Conservation (phyloP, 2,329 filamentous ascomycete genomes). For the Colletotrichum sublineola region DNA sequence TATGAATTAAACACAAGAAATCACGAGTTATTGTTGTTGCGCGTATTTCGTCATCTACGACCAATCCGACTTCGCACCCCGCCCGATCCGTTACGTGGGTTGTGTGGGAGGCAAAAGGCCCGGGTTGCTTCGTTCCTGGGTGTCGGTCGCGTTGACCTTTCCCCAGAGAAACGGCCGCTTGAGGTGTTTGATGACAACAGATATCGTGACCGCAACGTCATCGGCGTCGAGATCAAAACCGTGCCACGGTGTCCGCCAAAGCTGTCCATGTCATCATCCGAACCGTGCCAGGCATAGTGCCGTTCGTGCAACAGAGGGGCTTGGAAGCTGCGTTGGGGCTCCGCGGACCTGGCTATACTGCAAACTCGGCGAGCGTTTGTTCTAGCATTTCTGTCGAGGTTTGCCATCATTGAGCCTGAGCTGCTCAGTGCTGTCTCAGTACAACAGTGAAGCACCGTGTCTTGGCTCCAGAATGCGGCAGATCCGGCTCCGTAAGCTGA, state of each 20-base stretch:
- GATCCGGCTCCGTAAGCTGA: neutral
- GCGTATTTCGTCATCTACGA: neutral
- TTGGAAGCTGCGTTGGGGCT: neutral
- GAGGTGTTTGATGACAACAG: neutral
- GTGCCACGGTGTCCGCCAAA: slow-evolving; percentile 1
- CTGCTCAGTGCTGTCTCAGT: slow-evolving; percentile 1
- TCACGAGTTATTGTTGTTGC: neutral
- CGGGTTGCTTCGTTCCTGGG: neutral
- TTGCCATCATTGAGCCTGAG: neutral
- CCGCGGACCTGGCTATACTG: neutral
- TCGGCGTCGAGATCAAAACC: neutral
- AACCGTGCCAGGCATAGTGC: neutral
- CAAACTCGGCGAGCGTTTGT: neutral
- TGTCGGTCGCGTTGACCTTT: neutral
- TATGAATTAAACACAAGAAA: neutral
- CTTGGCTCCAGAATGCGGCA: slow-evolving; percentile 7
- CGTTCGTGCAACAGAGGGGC: neutral
- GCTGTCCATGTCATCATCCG: slow-evolving; percentile 2
- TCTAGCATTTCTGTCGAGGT: neutral
- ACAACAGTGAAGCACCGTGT: neutral
- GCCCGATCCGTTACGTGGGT: neutral
- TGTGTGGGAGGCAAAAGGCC: neutral
- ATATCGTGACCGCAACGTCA: slow-evolving; percentile 9
- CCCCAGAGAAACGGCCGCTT: neutral
- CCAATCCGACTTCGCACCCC: neutral